Base-by-base conservation (phyloP, 345 rosid genomes). In the Citrus hindsii region DNA sequence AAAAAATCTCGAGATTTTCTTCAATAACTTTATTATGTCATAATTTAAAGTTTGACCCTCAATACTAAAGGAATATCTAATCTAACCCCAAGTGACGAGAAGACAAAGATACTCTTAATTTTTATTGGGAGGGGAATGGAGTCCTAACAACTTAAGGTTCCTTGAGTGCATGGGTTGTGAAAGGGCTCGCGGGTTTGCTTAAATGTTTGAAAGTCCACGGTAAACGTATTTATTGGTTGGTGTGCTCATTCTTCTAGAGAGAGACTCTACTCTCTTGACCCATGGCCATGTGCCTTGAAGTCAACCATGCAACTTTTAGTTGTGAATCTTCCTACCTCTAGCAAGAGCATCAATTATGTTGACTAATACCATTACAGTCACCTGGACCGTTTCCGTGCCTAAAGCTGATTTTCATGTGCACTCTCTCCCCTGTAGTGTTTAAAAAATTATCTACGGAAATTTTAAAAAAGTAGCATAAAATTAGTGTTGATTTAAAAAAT, bases 11-110 rank as follows among this genome's bases (percentile, higher is more conserved):
- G 7, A 33, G 6, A 0, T 0, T 33, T 33, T 5, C 6, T 33
- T 33, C 6, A 33, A 33, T 33, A 33, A 33, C 0, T 33, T 5
- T 5, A 5, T 33, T 5, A 33, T 5, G 1, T 0, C 7, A 0
- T 5, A 33, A 33, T 33, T 33, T 33, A 0, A 33, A 33, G 7
- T 5, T 33, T 5, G 7, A 33, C 37, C 7, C 1, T 33, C 5
- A 33, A 33, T 33, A 5, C 7, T 33, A 0, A 3, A 33, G 35
- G 0, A 33, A 33, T 33, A 33, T 33, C 35, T 33, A 32, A 33
- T 33, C 35, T 33, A 33, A 32, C 4, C 33, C 33, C 33, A 32
- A 32, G 0, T 32, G 33, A 32, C 4, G 33, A 32, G 33, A 0
- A 32, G 33, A 32, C 33, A 32, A 32, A 4, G 0, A 32, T 0